phyloP scores from a whole-genome alignment of 208 protist species.

The Trypanosoma rangeli region DNA sequence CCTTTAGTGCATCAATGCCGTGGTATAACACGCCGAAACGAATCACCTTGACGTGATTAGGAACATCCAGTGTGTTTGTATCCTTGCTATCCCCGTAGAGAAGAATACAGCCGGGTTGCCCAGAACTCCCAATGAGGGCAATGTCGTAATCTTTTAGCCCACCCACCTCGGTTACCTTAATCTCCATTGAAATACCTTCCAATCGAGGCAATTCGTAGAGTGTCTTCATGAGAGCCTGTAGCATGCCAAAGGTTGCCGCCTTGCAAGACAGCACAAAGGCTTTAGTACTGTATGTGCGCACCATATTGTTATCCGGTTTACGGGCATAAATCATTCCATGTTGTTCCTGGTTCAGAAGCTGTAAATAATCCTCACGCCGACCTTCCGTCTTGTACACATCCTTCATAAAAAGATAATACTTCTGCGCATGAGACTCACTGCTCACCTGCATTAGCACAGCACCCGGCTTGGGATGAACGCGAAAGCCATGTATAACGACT shows the following conservation, averaged over 20 bases:
- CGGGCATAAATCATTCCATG: slow-evolving; percentile 72
- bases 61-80: slow-evolving; percentile 60
- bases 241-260: slow-evolving; percentile 88
- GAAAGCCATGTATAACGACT: slow-evolving; percentile 78
- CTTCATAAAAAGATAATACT: slow-evolving; percentile 86
- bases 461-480: slow-evolving; percentile 78
- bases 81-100: slow-evolving; percentile 82
- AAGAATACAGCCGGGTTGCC: slow-evolving; percentile 77
- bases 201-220: slow-evolving; percentile 85
- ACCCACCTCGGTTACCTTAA: slow-evolving; percentile 77
- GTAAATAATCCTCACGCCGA: slow-evolving; percentile 75
- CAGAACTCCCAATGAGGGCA: slow-evolving; percentile 46
- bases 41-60: slow-evolving; percentile 66
- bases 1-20: slow-evolving; percentile 84
- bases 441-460: slow-evolving; percentile 86
- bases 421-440: slow-evolving; percentile 82
- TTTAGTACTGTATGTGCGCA: slow-evolving; percentile 67
- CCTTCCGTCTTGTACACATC: slow-evolving; percentile 86
- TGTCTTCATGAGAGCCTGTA: slow-evolving; percentile 87
- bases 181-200: slow-evolving; percentile 71
- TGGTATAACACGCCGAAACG: slow-evolving; percentile 89
- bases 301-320: slow-evolving; percentile 87
- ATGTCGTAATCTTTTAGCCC: slow-evolving; percentile 74
- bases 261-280: slow-evolving; percentile 75
- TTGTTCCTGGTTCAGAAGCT: slow-evolving; percentile 75